Evolutionary conservation across 306 rosid species (phyloP), one percentile per base, ranked within the genome.

Genomic region (Trifolium fragiferum): DNA sequence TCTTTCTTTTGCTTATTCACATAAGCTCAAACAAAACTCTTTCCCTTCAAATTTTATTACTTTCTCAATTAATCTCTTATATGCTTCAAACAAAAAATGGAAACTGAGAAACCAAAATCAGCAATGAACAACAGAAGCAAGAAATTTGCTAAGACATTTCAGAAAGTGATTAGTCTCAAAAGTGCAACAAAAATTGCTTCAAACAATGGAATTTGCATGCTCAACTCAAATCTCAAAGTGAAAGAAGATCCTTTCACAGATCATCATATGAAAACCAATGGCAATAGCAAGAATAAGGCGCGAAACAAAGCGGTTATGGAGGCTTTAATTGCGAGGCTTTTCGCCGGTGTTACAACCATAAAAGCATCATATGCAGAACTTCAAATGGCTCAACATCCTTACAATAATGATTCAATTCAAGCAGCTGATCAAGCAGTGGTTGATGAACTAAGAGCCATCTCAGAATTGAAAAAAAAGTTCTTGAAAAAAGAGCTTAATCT

Each of bases 301-400:
- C 84, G 85, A 66, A 86, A 79, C 78, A 86, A 79, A 75, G 97
- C 95, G 1, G 80, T 91, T 20, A 81, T 92, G 91, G 97, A 94
- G 75, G 99, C 99, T 70, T 70, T 92, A 16, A 81, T 85, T 3
- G 96, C 99, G 0, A 90, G 92, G 83, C 97, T 94, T 63, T 94
- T 94, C 27, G 96, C 99, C 0, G 90, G 87, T 1, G 85, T 94
- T n/a, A 90, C 99, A 1, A 78, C 97, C 68, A 94, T 94, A 18
- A 94, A 94, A 89, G 97, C 99, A 10, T 81, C 96, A 6, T 94
- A 94, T 8, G 99, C 96, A 0, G 95, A 94, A 77, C 93, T 94
- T 37, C 97, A 94, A 83, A 94, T 92, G 91, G 99, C 99, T 35
- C 99, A 94, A 65, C 79, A 84, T 55, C 99, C 99, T 1, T 94